Evolutionary conservation across 1,139 yeast genomes (phyloP).

Genomic region (Eremothecium gossypii): DNA sequence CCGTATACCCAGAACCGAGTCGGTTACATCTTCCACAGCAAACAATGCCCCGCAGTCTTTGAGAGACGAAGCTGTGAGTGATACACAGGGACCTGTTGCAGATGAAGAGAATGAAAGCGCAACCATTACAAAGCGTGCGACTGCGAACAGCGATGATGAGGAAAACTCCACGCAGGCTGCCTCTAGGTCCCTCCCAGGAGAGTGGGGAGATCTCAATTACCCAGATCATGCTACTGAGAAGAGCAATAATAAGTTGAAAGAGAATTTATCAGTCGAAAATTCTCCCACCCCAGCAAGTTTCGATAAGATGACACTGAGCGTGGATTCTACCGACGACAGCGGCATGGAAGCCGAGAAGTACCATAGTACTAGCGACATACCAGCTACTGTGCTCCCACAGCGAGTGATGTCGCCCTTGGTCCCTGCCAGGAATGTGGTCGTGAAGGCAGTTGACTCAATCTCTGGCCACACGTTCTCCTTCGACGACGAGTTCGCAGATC

Average conservation of each 20-base stretch:
- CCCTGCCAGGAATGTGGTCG: not conserved
- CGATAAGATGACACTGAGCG: no score
- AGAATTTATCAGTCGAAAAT: not conserved
- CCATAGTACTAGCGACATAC: conserved; percentile 1
- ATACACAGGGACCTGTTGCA: conserved; percentile 4
- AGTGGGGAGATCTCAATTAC: conserved; percentile 8
- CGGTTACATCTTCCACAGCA: conserved; percentile 82
- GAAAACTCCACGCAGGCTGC: not conserved
- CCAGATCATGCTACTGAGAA: conserved; percentile 8
- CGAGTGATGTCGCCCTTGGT: not conserved
- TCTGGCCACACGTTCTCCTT: conserved; percentile 32
- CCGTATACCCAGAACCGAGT: conserved; percentile 50
- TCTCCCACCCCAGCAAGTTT: not conserved
- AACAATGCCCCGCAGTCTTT: conserved; percentile 85
- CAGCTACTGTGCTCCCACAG: not conserved
- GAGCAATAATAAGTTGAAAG: not conserved
- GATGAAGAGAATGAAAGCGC: conserved; percentile 15
- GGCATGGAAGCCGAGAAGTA: not conserved
- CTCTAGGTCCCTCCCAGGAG: conserved; percentile 17
- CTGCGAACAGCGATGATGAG: conserved; percentile 12
- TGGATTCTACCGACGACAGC: not conserved
- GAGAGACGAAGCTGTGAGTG: conserved; percentile 29
- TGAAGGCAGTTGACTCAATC: conserved; percentile 16
- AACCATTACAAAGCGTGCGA: conserved; percentile 24
- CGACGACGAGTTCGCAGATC: conserved; percentile 44